These are phyloP conservation scores for Cornus florida DNA, from an alignment of 148 eudicot species.

Conservation along the genomic window DNA sequence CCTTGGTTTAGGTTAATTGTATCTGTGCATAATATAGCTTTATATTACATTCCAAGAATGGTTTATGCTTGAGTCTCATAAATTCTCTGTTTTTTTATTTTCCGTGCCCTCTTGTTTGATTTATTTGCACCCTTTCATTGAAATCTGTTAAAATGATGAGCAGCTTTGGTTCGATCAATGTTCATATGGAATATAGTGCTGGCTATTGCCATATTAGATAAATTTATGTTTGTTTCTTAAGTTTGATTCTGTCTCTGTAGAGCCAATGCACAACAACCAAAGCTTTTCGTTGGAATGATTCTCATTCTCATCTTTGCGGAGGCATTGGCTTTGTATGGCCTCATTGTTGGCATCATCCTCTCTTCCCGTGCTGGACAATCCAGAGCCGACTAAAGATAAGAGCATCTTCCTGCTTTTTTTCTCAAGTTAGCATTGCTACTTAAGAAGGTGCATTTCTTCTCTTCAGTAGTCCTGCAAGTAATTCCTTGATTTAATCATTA, in stretches of 20 bases:
- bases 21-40: background rate
- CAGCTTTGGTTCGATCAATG: background rate
- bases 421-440: slow-evolving; percentile 6
- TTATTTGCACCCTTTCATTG: too few species aligned
- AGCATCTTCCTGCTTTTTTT: background rate
- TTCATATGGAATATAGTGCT: background rate
- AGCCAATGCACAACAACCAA: slow-evolving; percentile 25
- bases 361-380: slow-evolving; percentile 24
- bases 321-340: slow-evolving; percentile 19
- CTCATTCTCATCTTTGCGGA: slow-evolving; percentile 25
- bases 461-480: background rate
- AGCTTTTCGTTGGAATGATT: slow-evolving; percentile 26
- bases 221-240: background rate
- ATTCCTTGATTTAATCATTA: background rate
- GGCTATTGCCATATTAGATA: background rate
- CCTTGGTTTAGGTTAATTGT: too few species aligned
- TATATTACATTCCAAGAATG: background rate
- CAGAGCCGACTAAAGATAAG: slow-evolving; percentile 18
- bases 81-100: background rate
- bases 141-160: background rate
- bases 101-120: too few species aligned
- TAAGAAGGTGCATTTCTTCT: background rate
- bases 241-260: background rate
- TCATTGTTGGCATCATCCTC: slow-evolving; percentile 23
- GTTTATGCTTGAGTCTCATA: background rate